Base-by-base conservation (phyloP, 192 early-diverging fungal genomes). In the Backusella sp. region DNA sequence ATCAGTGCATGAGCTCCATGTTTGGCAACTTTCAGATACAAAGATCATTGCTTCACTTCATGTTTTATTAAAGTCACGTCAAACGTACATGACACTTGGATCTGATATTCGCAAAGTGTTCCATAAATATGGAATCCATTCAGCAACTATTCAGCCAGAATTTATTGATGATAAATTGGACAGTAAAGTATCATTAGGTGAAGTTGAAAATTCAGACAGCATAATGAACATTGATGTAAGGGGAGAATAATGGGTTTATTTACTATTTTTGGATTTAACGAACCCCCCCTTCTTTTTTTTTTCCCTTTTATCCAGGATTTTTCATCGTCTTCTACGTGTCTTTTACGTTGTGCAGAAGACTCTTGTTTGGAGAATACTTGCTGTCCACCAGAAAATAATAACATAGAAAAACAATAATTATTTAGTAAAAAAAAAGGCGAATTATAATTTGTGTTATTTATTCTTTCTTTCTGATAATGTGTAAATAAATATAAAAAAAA, bases 141-240 rank as follows among this genome's bases (percentile, higher is more conserved):
- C 92, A 21, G 93, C 92, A 2, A 97, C 96, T 1, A 91, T 98
- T 46, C 96, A 98, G 82, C 95, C 95, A 9, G 96, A 98, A 82
- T 96, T 95, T 85, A 86, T 91, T 14, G 77, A 85, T 26, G 52
- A 72, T 66, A 68, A 30, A 37, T 15, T 28, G 8, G 19, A 69
- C 17, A 36, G 34, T 69, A 69, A 62, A 62, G 56, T 62, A 28
- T 28, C 56, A 62, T 28, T 62, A 28, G 12, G 26, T 26, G 56
- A 26, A 28, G 23, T 21, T 28, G 56, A 12, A 12, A 26, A 26
- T 30, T 11, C 56, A 62, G 56, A 62, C 26, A 62, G 56, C 26
- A 62, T 62, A 28, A 28, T 62, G 56, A 62, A 62, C n/a, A 62
- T 62, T 3, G 56, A 62, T 2, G 56, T 62, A 56, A 56, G 42